Evolutionary conservation across 306 rosid genomes (phyloP).

Genomic region (Cicer chorassanicum): DNA sequence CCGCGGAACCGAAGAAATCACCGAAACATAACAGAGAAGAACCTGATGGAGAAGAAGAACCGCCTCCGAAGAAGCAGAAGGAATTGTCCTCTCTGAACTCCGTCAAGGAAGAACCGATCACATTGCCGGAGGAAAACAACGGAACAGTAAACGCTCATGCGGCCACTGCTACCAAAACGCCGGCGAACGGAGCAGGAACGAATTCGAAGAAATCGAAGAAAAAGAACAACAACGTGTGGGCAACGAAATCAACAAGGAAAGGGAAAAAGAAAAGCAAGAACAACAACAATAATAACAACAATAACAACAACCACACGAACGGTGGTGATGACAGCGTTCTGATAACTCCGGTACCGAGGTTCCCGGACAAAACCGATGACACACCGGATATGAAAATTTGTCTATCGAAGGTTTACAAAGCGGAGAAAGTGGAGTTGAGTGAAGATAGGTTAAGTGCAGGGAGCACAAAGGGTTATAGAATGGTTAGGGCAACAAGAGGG

Average conservation of each 20-base stretch:
- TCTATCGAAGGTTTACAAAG: conserved; percentile 89
- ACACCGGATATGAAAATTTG: conserved; percentile 72
- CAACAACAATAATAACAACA: conserved; percentile 51
- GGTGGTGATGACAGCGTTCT: conserved; percentile 71
- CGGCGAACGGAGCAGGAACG: conserved; percentile 36
- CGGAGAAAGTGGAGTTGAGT: conserved; percentile 88
- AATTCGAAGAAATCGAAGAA: conserved; percentile 85
- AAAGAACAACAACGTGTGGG: conserved; percentile 91
- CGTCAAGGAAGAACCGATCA: conserved; percentile 40
- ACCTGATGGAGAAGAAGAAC: conserved; percentile 69
- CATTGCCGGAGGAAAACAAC: conserved; percentile 35
- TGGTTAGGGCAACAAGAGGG: conserved; percentile 94
- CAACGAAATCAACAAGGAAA: conserved; percentile 81
- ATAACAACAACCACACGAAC: conserved; percentile 47
- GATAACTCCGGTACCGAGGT: conserved; percentile 82
- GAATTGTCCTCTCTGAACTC: conserved; percentile 70
- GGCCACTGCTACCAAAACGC: background rate
- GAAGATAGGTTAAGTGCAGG: conserved; percentile 87
- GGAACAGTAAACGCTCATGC: conserved; percentile 29
- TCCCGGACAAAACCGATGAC: conserved; percentile 89
- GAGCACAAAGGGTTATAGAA: conserved; percentile 92
- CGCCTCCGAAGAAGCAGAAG: conserved; percentile 84
- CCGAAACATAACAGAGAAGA: conserved; percentile 49
- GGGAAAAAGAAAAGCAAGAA: conserved; percentile 85
- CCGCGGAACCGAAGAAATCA: conserved; percentile 51